These are phyloP conservation scores for Lasiodiplodia gonubiensis DNA, from an alignment of 2,329 filamentous ascomycete species.

Conservation along the genomic window DNA sequence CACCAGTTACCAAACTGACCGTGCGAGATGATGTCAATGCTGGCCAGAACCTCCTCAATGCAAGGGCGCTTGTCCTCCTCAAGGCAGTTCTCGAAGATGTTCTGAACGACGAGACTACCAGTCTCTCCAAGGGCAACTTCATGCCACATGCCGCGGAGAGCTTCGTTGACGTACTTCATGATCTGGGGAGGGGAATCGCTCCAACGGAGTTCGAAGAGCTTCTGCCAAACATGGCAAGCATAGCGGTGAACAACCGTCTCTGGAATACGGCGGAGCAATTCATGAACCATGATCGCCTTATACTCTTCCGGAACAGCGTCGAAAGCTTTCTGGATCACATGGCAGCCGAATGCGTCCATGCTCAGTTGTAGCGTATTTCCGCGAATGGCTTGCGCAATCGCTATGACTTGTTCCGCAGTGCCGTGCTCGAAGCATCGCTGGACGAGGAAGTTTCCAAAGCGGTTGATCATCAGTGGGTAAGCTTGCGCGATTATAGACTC, in stretches of 20 bases:
- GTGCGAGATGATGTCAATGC: constrained; percentile 95
- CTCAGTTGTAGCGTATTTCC: constrained; percentile 93
- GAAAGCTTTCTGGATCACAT: constrained; percentile 98
- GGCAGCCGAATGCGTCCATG: constrained; percentile 98
- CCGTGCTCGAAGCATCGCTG: constrained; percentile 99
- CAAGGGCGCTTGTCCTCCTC: constrained; percentile 99
- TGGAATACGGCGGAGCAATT: constrained; percentile 90
- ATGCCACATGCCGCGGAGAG: constrained; percentile 96
- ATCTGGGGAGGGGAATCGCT: constrained; percentile 93
- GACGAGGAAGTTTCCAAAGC: constrained; percentile 97
- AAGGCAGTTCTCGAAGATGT: constrained; percentile 98
- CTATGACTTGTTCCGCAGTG: constrained; percentile 89
- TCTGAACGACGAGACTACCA: constrained; percentile 96
- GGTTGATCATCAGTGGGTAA: constrained; percentile 96
- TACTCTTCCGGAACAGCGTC: constrained; percentile 97
- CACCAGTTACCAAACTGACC: constrained; percentile 99
- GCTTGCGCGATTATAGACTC: constrained; percentile 95
- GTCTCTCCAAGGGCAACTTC: constrained; percentile 97
- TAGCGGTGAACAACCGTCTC: constrained; percentile 99
- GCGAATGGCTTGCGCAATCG: constrained; percentile 91
- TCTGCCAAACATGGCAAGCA: constrained; percentile 99
- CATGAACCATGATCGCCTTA: constrained; percentile 98
- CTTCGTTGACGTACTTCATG: constrained; percentile 98
- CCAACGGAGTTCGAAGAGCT: constrained; percentile 97
- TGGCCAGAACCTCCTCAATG: constrained; percentile 92